A percentile compares a stretch with the other conserved stretches of the same genome.
These are phyloP conservation scores for Pseudocohnilembus persalinus DNA, from an alignment of 169 alveolate genomes.

Conservation along the genomic window DNA sequence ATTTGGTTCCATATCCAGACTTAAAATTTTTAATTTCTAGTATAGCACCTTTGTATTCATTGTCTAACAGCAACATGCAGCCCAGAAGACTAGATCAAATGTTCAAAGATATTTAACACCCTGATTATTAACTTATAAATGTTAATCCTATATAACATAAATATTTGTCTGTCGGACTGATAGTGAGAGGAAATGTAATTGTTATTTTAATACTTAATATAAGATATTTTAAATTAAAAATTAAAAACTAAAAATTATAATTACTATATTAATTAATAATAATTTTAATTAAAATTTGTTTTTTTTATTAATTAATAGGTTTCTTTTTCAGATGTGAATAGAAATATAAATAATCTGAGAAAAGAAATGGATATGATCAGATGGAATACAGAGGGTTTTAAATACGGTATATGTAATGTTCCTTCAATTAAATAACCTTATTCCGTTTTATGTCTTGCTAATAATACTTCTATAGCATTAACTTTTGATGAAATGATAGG, in stretches of 20 bases:
- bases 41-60: constrained; percentile 83
- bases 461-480: constrained; percentile 84
- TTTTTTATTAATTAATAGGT: background rate
- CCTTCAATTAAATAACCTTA: constrained; percentile 89
- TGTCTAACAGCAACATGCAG: constrained; percentile 68
- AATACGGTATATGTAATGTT: constrained; percentile 89
- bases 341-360: constrained; percentile 83
- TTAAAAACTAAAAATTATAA: background rate
- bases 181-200: constrained; percentile 89
- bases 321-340: constrained; percentile 87
- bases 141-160: constrained; percentile 78
- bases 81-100: constrained; percentile 88
- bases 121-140: constrained; percentile 71
- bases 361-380: constrained; percentile 84
- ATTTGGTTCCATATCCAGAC: constrained; percentile 94
- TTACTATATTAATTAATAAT: background rate
- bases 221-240: background rate
- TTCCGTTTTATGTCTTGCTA: constrained; percentile 85
- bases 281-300: background rate
- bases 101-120: constrained; percentile 86
- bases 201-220: constrained; percentile 26
- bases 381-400: constrained; percentile 92
- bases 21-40: constrained; percentile 88
- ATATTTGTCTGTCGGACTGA: constrained; percentile 91
- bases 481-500: constrained; percentile 69